These are phyloP conservation scores for Leptographium wingfieldii DNA, from an alignment of 2,329 filamentous ascomycete genomes.

Conservation along the genomic window DNA sequence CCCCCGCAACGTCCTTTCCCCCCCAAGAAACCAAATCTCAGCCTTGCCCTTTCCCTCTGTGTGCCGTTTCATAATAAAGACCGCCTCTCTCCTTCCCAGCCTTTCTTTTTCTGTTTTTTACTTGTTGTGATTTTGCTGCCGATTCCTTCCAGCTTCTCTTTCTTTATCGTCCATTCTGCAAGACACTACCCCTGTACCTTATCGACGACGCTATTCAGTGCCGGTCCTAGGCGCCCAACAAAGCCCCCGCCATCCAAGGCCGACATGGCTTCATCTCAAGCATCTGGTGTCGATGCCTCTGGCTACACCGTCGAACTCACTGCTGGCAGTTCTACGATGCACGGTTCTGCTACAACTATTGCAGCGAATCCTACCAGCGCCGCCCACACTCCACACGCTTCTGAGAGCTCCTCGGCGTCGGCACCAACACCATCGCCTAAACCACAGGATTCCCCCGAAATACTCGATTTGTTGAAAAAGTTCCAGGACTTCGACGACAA, in stretches of 20 bases:
- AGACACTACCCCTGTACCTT: background rate
- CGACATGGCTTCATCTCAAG: background rate
- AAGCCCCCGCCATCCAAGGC: background rate
- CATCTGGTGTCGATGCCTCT: background rate
- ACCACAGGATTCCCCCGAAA: background rate
- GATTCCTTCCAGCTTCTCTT: background rate
- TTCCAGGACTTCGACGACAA: conserved; percentile 43
- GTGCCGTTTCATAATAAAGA: background rate
- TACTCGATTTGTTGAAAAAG: conserved; percentile 7
- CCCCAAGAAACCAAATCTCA: background rate
- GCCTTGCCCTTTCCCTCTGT: background rate
- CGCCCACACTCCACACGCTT: background rate
- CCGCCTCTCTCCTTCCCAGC: background rate
- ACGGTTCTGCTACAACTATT: background rate
- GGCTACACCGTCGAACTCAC: background rate
- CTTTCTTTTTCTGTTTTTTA: background rate
- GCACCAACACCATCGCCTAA: background rate
- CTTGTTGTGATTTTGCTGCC: background rate
- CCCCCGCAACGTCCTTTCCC: background rate
- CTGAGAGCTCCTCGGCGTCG: background rate
- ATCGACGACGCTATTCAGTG: background rate
- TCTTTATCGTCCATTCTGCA: background rate
- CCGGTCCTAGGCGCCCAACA: background rate
- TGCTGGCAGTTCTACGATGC: background rate
- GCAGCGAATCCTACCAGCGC: background rate